Conservation (phyloP, 169 alveolate species). For the Babesia sp. region DNA sequence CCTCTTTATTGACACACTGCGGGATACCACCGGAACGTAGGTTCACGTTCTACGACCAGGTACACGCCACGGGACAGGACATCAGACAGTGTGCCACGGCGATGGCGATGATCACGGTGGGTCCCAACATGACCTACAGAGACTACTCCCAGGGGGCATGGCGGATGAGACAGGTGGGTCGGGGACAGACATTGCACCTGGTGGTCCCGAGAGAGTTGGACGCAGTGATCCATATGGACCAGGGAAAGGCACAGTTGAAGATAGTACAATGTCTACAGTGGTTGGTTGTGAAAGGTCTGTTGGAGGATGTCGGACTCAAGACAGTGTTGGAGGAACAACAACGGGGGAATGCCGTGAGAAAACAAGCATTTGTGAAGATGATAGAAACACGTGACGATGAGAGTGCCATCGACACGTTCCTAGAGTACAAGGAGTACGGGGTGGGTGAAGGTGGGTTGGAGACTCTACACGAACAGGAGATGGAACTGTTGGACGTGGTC, state of each 20-base stretch:
- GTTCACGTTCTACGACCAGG: slow-evolving; percentile 90
- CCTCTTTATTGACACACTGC: slow-evolving; percentile 57
- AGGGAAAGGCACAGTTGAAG: slow-evolving; percentile 50
- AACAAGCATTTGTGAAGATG: slow-evolving; percentile 73
- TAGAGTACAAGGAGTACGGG: too few species aligned
- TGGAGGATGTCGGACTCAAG: slow-evolving; percentile 74
- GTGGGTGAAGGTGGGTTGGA: too few species aligned
- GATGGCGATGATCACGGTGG: slow-evolving; percentile 84
- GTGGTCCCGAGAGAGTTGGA: slow-evolving; percentile 79
- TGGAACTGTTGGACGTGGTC: slow-evolving; percentile 68
- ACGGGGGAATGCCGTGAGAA: slow-evolving; percentile 77
- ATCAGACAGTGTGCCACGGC: slow-evolving; percentile 88
- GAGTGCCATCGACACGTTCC: too few species aligned
- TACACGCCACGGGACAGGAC: slow-evolving; percentile 90
- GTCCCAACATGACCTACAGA: slow-evolving; percentile 86
- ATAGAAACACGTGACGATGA: too few species aligned
- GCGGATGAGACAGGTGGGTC: slow-evolving; percentile 86
- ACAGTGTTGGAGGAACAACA: slow-evolving; percentile 77
- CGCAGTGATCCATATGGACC: slow-evolving; percentile 69
- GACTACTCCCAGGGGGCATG: slow-evolving; percentile 91
- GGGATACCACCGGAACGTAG: slow-evolving; percentile 81
- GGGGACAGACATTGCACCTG: slow-evolving; percentile 80
- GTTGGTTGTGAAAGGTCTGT: slow-evolving; percentile 75
- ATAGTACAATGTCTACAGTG: slow-evolving; percentile 73
- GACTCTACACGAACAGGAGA: slow-evolving; percentile 73